Base-by-base conservation (phyloP, 164 flowering plant species). In the Malania oleifera region DNA sequence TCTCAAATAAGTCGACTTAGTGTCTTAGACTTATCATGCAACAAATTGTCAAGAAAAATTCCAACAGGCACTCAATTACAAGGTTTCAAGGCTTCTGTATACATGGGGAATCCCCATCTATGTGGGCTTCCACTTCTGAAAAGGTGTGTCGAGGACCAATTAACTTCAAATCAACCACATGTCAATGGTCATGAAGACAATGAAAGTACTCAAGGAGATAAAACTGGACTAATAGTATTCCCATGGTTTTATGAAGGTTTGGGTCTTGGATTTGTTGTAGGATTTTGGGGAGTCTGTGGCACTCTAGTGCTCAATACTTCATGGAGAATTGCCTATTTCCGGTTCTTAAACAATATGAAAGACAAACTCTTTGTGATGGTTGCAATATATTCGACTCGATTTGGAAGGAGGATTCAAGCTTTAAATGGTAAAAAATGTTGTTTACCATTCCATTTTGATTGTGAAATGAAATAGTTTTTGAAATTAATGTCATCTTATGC, bases 61-160 rank as follows among this genome's bases (percentile, higher is more conserved):
- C 79, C 82, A 35, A 31, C n/a, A 1, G 37, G 64, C 35, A 63
- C 58, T 25, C 81, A 77, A n/a, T 52, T 80, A 10, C 71, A 69
- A 8, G 64, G 61, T 14, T 57, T 69, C 10, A 43, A 43, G 45
- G 62, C 70, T 17, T 53, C 66, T 10, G 8, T 58, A 1, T 79
- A 59, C 52, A 22, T n/a, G 18, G 76, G 71, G 3, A 77, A 80
- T 47, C 15, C 24, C 0, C 29, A 10, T 11, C 75, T 80, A 7
- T 77, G 80, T 54, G 80, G 82, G 0, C 39, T 24, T 12, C 81
- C 79, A 1, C 72, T 76, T 2, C 23, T 37, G 2, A 35, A 7
- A 0, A 20, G 46, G 4, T 71, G 77, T 28, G 53, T 25, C 0
- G 39, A 46, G 37, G 67, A 61, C 15, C 41, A 40, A 12, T 15